A percentile compares a stretch with the other conserved stretches of the same genome.
phyloP scores from a whole-genome alignment of 768 basidiomycete genomes.

The Boletus speciosus region DNA sequence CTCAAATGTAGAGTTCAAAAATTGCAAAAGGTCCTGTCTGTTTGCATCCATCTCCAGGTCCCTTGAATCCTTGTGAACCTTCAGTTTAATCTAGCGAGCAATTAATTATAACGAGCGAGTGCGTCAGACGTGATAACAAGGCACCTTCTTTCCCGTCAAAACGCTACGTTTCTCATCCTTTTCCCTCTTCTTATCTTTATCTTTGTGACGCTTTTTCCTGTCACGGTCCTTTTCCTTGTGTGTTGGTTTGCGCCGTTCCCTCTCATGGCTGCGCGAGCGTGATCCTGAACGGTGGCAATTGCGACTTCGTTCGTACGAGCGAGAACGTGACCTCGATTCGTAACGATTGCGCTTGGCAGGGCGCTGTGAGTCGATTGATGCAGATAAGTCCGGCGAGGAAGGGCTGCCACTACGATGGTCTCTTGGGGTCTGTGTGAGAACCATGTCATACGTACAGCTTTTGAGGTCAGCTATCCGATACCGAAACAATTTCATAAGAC shows the following conservation, averaged over 20 bases:
- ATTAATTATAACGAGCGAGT: background rate
- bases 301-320: constrained; percentile 14
- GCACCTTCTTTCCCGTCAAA: constrained; percentile 60
- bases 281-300: constrained; percentile 22
- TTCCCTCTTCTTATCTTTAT: constrained; percentile 35
- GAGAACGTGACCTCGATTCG: constrained; percentile 22
- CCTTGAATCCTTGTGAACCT: constrained; percentile 56
- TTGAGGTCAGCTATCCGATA: constrained; percentile 19
- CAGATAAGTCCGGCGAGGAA: constrained; percentile 13
- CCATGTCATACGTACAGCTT: constrained; percentile 22
- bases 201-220: constrained; percentile 37
- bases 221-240: constrained; percentile 30
- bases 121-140: background rate
- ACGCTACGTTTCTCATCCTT: constrained; percentile 52
- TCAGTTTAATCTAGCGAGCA: constrained; percentile 51
- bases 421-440: constrained; percentile 21
- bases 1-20: constrained; percentile 51
- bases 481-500: constrained; percentile 1
- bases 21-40: constrained; percentile 48
- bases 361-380: constrained; percentile 14
- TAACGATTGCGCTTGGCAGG: constrained; percentile 15
- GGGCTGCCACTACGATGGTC: constrained; percentile 16
- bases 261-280: constrained; percentile 28
- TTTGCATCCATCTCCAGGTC: constrained; percentile 58
- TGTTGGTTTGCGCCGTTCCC: constrained; percentile 23